These are phyloP conservation scores for Ceratobasidium sp. DNA, from an alignment of 1,284 basidiomycete genomes.

Conservation along the genomic window DNA sequence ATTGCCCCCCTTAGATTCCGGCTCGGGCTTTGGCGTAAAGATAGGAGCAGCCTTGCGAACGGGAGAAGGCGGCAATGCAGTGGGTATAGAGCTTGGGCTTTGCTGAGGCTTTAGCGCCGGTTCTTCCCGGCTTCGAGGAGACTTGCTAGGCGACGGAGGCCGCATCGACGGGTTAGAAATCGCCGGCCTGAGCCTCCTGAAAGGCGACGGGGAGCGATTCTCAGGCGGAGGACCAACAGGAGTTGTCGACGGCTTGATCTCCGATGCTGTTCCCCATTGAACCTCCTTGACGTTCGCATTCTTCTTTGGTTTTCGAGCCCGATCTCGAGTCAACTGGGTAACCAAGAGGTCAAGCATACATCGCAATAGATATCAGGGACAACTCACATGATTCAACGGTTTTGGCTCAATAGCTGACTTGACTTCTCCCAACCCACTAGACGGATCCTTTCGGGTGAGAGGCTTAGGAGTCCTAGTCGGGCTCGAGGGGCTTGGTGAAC, in stretches of 20 bases:
- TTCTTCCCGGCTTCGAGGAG: slow-evolving; percentile 11
- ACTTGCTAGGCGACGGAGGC: slow-evolving; percentile 23
- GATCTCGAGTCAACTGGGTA: slow-evolving; percentile 50
- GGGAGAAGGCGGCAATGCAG: slow-evolving; percentile 19
- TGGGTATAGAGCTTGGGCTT: neutral
- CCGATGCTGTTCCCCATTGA: slow-evolving; percentile 10
- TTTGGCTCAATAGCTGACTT: slow-evolving; percentile 28
- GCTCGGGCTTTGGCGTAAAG: slow-evolving; percentile 16
- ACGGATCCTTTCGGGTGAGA: slow-evolving; percentile 40
- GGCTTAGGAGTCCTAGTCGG: slow-evolving; percentile 54
- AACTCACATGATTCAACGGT: slow-evolving; percentile 86
- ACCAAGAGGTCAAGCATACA: neutral
- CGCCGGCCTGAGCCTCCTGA: slow-evolving; percentile 25
- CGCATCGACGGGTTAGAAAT: slow-evolving; percentile 29
- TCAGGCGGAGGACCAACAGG: slow-evolving; percentile 33
- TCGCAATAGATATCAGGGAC: slow-evolving; percentile 56
- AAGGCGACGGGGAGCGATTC: slow-evolving; percentile 26
- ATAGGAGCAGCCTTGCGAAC: slow-evolving; percentile 33
- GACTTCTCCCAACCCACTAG: neutral
- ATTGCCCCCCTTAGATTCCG: slow-evolving; percentile 28
- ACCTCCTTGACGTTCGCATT: slow-evolving; percentile 21
- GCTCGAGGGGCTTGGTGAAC: neutral
- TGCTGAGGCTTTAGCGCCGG: slow-evolving; percentile 2
- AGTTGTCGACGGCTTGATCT: slow-evolving; percentile 7
- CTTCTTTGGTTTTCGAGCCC: slow-evolving; percentile 51